Percentiles rank a stretch among this genome's conserved stretches.
phyloP scores from a whole-genome alignment of 768 basidiomycete genomes.

The Leccinum longicurvipes region DNA sequence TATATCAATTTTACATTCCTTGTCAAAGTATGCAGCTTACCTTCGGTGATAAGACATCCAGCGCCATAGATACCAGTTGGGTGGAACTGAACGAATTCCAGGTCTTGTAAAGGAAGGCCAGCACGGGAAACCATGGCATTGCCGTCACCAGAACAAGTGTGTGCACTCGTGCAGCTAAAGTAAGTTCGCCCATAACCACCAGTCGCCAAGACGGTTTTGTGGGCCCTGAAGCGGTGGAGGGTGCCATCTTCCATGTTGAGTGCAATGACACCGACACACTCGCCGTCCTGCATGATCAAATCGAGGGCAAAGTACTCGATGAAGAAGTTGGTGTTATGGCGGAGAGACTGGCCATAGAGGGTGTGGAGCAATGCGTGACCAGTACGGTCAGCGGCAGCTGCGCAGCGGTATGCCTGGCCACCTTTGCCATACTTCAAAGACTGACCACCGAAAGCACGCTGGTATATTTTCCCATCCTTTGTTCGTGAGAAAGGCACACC shows the following conservation, averaged over 20 bases:
- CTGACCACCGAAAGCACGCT: slow-evolving; percentile 98
- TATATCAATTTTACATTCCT: neutral
- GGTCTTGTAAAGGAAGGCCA: slow-evolving; percentile 93
- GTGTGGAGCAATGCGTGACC: slow-evolving; percentile 98
- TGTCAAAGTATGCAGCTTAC: slow-evolving; percentile 36
- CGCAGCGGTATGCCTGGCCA: slow-evolving; percentile 98
- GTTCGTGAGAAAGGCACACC: slow-evolving; percentile 99
- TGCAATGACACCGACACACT: slow-evolving; percentile 98
- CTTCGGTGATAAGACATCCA: slow-evolving; percentile 98
- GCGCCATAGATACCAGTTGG: slow-evolving; percentile 99
- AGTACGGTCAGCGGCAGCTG: slow-evolving; percentile 97
- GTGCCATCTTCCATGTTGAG: slow-evolving; percentile 99
- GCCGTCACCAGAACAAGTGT: slow-evolving; percentile 98
- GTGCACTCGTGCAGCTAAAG: slow-evolving; percentile 98
- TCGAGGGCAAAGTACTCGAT: slow-evolving; percentile 99
- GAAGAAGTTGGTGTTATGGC: slow-evolving; percentile 99
- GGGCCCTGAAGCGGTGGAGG: slow-evolving; percentile 94
- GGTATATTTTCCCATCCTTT: slow-evolving; percentile 98
- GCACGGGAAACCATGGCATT: slow-evolving; percentile 98
- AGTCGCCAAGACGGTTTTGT: slow-evolving; percentile 97
- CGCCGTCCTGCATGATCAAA: slow-evolving; percentile 96
- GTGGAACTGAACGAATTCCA: slow-evolving; percentile 99
- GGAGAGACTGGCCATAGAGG: slow-evolving; percentile 97
- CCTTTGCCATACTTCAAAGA: slow-evolving; percentile 96
- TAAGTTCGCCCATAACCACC: slow-evolving; percentile 98